Evolutionary conservation across 345 rosid species (phyloP).

Genomic region (Hibiscus tridactylites): DNA sequence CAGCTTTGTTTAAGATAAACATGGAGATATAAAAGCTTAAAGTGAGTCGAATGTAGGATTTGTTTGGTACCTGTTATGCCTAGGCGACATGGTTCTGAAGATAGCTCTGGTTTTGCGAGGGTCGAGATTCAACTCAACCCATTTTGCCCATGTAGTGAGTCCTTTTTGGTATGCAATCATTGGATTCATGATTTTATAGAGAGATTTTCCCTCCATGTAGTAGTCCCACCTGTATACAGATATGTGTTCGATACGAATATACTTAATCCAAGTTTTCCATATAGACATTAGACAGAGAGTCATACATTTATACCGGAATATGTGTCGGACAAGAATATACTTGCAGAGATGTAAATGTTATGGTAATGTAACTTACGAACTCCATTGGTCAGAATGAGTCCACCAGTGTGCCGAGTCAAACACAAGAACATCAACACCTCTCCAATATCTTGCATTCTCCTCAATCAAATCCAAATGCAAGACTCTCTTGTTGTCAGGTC

Average conservation of each 20-base stretch:
- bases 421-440: conserved; percentile 73
- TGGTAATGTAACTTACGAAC: conserved; percentile 31
- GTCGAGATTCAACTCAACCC: conserved; percentile 55
- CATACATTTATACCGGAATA: no score
- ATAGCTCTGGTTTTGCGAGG: conserved; percentile 48
- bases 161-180: conserved; percentile 67
- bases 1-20: background rate
- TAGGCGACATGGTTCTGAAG: conserved; percentile 65
- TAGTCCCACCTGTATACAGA: conserved; percentile 53
- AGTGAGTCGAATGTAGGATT: background rate
- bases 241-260: no score
- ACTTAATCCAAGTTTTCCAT: no score
- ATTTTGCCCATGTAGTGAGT: conserved; percentile 67
- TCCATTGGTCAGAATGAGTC: conserved; percentile 76
- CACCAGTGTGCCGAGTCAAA: conserved; percentile 99
- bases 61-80: conserved; percentile 48
- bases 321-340: no score
- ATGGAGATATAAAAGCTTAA: background rate
- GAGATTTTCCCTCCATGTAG: conserved; percentile 46
- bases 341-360: no score
- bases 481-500: conserved; percentile 44
- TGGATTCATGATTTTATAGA: conserved; percentile 44
- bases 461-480: conserved; percentile 82
- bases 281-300: no score
- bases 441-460: conserved; percentile 88